Evolutionary conservation across 345 rosid genomes (phyloP).

Genomic region (Eutrema japonicum): DNA sequence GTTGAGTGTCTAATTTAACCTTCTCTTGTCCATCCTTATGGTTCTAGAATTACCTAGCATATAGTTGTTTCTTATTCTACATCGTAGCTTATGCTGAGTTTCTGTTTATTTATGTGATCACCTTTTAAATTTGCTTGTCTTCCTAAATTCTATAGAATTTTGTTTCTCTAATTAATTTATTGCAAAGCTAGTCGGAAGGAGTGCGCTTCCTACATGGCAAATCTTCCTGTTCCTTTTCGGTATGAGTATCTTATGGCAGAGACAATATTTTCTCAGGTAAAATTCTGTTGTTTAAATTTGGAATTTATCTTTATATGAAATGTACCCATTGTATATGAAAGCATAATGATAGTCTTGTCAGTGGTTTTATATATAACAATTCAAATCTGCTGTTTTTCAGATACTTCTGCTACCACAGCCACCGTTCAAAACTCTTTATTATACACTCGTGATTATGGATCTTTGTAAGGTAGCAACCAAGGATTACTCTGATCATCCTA

Average conservation of each 20-base stretch:
- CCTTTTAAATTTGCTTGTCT: background rate
- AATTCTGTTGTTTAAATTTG: slow-evolving; percentile 24
- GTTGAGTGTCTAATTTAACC: slow-evolving; percentile 6
- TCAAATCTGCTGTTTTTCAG: slow-evolving; percentile 51
- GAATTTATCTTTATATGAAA: background rate
- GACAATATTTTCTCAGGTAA: slow-evolving; percentile 96
- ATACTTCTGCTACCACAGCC: slow-evolving; percentile 90
- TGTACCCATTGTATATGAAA: background rate
- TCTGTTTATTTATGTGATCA: background rate
- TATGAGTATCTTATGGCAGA: slow-evolving; percentile 99
- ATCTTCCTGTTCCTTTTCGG: slow-evolving; percentile 93
- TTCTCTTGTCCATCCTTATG: background rate
- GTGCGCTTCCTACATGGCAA: slow-evolving; percentile 93
- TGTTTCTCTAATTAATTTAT: slow-evolving; percentile 57
- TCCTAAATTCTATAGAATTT: slow-evolving; percentile 38
- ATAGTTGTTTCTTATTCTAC: slow-evolving; percentile 1
- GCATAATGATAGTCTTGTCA: slow-evolving; percentile 6
- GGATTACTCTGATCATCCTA: slow-evolving; percentile 4
- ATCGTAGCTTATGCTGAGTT: slow-evolving; percentile 1
- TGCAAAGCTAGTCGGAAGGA: slow-evolving; percentile 99
- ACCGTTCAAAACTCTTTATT: slow-evolving; percentile 92
- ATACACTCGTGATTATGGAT: slow-evolving; percentile 93
- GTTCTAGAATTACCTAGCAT: slow-evolving; percentile 22
- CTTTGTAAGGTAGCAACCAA: slow-evolving; percentile 81
- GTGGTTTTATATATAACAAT: slow-evolving; percentile 25